These are phyloP conservation scores for Yarrowia yakushimensis DNA, from an alignment of 805 yeast genomes.

Conservation along the genomic window DNA sequence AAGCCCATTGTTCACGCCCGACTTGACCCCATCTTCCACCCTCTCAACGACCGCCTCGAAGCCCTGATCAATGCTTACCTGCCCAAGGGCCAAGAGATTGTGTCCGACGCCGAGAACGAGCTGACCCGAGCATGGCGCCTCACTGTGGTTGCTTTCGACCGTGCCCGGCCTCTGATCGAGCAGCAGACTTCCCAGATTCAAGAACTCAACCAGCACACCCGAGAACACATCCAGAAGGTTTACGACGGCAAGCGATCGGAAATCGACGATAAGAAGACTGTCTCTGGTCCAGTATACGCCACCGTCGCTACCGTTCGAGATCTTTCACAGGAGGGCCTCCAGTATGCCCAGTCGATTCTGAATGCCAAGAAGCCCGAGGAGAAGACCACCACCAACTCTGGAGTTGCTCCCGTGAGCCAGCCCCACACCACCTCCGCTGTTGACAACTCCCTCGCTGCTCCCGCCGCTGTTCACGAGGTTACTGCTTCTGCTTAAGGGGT, in stretches of 20 bases:
- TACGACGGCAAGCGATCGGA: conserved; percentile 27
- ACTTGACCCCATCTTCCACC: conserved; percentile 59
- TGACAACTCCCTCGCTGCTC: conserved; percentile 25
- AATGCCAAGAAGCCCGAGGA: conserved; percentile 22
- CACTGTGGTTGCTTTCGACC: conserved; percentile 40
- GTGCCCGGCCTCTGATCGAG: conserved; percentile 31
- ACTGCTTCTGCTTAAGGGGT: conserved; percentile 22
- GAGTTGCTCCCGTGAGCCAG: conserved; percentile 25
- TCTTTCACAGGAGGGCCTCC: conserved; percentile 23
- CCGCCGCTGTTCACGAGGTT: conserved; percentile 22
- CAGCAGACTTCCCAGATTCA: conserved; percentile 28
- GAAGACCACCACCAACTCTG: neutral
- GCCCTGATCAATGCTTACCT: conserved; percentile 44
- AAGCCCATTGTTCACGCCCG: conserved; percentile 60
- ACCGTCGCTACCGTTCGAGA: conserved; percentile 27
- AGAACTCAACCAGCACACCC: conserved; percentile 27
- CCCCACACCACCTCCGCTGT: conserved; percentile 25
- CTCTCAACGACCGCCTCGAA: conserved; percentile 56
- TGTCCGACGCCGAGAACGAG: conserved; percentile 52
- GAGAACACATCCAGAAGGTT: conserved; percentile 29
- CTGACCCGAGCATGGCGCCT: conserved; percentile 49
- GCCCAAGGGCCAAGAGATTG: conserved; percentile 43
- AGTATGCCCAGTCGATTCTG: conserved; percentile 22
- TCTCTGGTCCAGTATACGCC: conserved; percentile 27
- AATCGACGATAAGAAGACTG: conserved; percentile 24